Evolutionary conservation across 768 basidiomycete species (phyloP), one percentile per base, ranked within the genome.

Genomic region (Naganishia vaughanmartiniae): DNA sequence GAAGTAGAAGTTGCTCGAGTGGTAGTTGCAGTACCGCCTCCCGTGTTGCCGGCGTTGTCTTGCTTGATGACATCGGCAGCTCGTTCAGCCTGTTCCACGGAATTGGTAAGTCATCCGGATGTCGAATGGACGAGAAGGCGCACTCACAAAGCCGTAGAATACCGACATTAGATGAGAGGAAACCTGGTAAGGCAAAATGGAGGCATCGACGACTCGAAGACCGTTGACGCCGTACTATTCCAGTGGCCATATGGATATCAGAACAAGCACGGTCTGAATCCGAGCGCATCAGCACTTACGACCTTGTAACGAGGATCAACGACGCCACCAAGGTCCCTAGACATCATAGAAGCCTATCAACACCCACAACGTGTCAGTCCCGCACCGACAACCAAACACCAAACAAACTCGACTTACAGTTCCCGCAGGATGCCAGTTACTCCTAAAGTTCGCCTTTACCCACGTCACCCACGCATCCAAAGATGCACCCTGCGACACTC

Each of bases 381-480:
- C 36, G n/a, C n/a, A n/a, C n/a, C n/a, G n/a, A n/a, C n/a, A n/a
- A n/a, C n/a, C n/a, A n/a, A n/a, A n/a, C n/a, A n/a, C n/a, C n/a
- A n/a, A n/a, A n/a, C n/a, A 2, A 7, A 15, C 42, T 17, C n/a
- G 36, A 24, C 57, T 58, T 36, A 70, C 73, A 24, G 77, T 79
- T 4, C 75, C 78, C 28, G 78, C 78, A 34, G 77, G 78, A 53
- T 79, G 78, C 74, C 75, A 76, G 57, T 76, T 76, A 48, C 73
- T 74, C 53, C 75, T 68, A 54, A 74, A 79, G 39, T 75, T 76
- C 21, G 57, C 57, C 54, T 73, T 58, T 14, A 70, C 56, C 78
- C 78, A 79, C 2, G 54, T 68, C 17, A 67, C 73, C 76, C 76
- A 79, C 14, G 19, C 19, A 34, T 73, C 66, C 54, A 73, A 51